Evolutionary conservation across 2,329 filamentous ascomycete species (phyloP).

Genomic region (Venturia pyrina): DNA sequence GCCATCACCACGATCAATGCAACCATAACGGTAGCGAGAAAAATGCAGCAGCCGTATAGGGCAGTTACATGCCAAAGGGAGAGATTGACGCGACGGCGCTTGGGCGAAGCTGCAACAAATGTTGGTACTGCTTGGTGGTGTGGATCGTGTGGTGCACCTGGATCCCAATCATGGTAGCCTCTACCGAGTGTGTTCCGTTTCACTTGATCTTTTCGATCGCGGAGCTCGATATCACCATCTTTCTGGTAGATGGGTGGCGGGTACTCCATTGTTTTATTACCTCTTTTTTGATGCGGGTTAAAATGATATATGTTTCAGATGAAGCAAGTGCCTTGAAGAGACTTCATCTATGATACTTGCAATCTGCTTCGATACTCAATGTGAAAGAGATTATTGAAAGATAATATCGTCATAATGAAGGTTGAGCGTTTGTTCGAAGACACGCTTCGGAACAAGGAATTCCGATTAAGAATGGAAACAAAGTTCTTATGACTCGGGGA

Average conservation of each 20-base stretch:
- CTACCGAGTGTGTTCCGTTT: neutral
- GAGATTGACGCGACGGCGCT: neutral
- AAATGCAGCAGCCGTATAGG: neutral
- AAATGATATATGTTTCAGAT: neutral
- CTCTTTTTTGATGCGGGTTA: neutral
- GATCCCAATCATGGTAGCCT: neutral
- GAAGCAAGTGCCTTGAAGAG: neutral
- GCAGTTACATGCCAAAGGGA: neutral
- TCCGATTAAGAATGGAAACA: too few species aligned
- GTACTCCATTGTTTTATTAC: neutral
- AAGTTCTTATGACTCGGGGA: too few species aligned
- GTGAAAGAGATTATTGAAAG: too few species aligned
- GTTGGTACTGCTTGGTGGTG: neutral
- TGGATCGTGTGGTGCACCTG: constrained; percentile 4
- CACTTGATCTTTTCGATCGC: neutral
- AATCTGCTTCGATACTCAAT: too few species aligned
- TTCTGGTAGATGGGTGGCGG: neutral
- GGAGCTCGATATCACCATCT: neutral
- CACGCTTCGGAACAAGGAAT: too few species aligned
- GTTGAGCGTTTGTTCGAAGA: too few species aligned
- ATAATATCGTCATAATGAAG: too few species aligned
- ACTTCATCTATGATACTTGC: neutral
- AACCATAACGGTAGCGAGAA: neutral
- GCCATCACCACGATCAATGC: neutral
- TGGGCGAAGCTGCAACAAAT: neutral